Conservation (phyloP, 176 grass and related monocot species). For the Bolboschoenus planiculmis region DNA sequence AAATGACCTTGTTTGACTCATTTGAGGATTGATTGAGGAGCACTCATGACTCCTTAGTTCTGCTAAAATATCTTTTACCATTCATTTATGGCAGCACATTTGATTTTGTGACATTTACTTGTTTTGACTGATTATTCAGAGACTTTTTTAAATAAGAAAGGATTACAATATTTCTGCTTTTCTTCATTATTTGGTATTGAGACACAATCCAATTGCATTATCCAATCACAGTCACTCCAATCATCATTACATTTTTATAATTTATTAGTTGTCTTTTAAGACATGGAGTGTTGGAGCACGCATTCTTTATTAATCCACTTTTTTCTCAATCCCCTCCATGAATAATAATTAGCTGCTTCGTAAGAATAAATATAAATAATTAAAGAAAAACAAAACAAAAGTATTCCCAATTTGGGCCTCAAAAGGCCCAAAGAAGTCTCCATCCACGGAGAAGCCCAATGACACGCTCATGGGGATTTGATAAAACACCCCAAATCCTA, state of each 20-base stretch:
- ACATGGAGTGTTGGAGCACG: background rate
- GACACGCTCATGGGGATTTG: slow-evolving; percentile 28
- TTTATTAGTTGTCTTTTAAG: slow-evolving; percentile 1
- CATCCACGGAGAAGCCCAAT: background rate
- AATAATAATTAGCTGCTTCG: background rate
- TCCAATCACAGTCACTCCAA: background rate
- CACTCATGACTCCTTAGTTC: background rate
- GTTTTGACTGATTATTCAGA: background rate
- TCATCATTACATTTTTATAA: background rate
- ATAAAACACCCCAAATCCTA: slow-evolving; percentile 14
- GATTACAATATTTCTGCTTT: background rate
- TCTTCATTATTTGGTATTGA: background rate
- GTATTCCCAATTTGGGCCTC: background rate
- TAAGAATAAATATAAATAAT: background rate
- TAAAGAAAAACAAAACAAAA: background rate
- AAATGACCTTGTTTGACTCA: background rate
- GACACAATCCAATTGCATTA: background rate
- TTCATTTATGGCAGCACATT: background rate
- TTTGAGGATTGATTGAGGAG: background rate
- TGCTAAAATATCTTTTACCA: background rate
- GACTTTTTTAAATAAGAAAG: background rate
- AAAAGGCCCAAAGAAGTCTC: slow-evolving; percentile 3
- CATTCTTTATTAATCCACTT: background rate
- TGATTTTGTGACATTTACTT: background rate
- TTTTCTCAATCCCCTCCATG: background rate